Evolutionary conservation across 352 stramenopile species (phyloP).

Genomic region (Pythium volutum): DNA sequence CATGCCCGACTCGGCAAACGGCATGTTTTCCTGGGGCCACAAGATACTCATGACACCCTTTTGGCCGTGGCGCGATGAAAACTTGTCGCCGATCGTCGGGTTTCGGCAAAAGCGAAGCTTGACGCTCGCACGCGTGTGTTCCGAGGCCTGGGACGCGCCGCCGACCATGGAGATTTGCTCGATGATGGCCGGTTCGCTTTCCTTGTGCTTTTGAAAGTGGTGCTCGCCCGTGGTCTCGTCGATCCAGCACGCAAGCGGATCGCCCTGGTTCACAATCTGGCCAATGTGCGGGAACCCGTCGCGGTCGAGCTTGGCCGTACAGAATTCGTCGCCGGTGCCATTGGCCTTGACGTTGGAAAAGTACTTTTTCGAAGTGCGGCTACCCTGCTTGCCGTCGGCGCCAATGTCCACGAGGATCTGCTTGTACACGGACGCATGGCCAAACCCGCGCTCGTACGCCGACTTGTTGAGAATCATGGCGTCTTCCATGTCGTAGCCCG

Average conservation of each 20-base stretch:
- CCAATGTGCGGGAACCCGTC: slow-evolving; percentile 98
- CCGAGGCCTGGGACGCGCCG: slow-evolving; percentile 55
- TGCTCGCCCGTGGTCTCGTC: slow-evolving; percentile 92
- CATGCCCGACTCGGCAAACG: slow-evolving; percentile 98
- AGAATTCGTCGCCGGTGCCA: slow-evolving; percentile 47
- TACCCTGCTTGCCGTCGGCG: slow-evolving; percentile 59
- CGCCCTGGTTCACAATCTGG: slow-evolving; percentile 92
- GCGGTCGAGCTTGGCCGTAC: slow-evolving; percentile 85
- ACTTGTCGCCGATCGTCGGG: slow-evolving; percentile 99
- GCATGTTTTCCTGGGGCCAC: slow-evolving; percentile 99
- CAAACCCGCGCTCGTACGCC: slow-evolving; percentile 98
- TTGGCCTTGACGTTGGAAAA: slow-evolving; percentile 92
- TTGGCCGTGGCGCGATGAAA: slow-evolving; percentile 98
- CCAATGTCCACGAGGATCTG: slow-evolving; percentile 94
- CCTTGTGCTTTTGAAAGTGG: slow-evolving; percentile 96
- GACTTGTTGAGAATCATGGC: slow-evolving; percentile 99
- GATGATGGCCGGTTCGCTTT: slow-evolving; percentile 96
- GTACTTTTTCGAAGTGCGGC: slow-evolving; percentile 77
- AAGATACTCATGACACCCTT: slow-evolving; percentile 99
- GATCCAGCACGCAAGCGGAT: slow-evolving; percentile 96
- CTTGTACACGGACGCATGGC: slow-evolving; percentile 98
- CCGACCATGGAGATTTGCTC: slow-evolving; percentile 92
- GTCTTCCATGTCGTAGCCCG: slow-evolving; percentile 97
- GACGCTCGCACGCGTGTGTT: slow-evolving; percentile 90
- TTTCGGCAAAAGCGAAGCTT: slow-evolving; percentile 99